Percentiles rank a stretch among this genome's conserved stretches.
Evolutionary conservation across 1,139 yeast genomes (phyloP).

Genomic region (Scheffersomyces lignicola): DNA sequence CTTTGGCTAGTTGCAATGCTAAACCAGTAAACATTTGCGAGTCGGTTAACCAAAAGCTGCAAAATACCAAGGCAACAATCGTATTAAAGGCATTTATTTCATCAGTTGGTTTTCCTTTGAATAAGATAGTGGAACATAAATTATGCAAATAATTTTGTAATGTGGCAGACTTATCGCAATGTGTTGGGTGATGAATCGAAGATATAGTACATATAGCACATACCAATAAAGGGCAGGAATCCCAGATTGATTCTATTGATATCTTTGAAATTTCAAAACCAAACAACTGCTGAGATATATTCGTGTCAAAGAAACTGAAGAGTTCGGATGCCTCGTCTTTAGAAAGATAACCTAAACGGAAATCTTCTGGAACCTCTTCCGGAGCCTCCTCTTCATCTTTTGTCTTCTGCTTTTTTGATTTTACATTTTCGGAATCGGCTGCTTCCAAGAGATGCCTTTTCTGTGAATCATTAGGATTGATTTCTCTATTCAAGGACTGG

Average conservation of each 20-base stretch:
- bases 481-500: conserved; percentile 1
- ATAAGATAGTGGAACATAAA: conserved; percentile 48
- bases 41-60: conserved; percentile 70
- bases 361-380: conserved; percentile 33
- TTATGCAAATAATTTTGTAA: conserved; percentile 46
- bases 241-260: conserved; percentile 53
- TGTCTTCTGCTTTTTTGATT: conserved; percentile 9
- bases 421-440: no score
- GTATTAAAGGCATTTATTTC: conserved; percentile 59
- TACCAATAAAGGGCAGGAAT: conserved; percentile 56
- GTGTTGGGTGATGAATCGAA: conserved; percentile 57
- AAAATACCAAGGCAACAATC: conserved; percentile 60
- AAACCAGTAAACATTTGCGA: conserved; percentile 67
- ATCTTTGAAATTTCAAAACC: conserved; percentile 62
- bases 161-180: conserved; percentile 35
- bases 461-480: conserved; percentile 4
- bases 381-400: conserved; percentile 12
- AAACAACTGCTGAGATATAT: conserved; percentile 64
- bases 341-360: conserved; percentile 35
- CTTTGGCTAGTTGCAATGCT: conserved; percentile 65
- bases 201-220: conserved; percentile 66
- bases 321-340: conserved; percentile 50
- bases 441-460: no score
- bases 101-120: conserved; percentile 36
- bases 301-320: conserved; percentile 52